Evolutionary conservation across 345 rosid genomes (phyloP), one percentile per base, ranked within the genome.

Genomic region (Eutrema japonicum): DNA sequence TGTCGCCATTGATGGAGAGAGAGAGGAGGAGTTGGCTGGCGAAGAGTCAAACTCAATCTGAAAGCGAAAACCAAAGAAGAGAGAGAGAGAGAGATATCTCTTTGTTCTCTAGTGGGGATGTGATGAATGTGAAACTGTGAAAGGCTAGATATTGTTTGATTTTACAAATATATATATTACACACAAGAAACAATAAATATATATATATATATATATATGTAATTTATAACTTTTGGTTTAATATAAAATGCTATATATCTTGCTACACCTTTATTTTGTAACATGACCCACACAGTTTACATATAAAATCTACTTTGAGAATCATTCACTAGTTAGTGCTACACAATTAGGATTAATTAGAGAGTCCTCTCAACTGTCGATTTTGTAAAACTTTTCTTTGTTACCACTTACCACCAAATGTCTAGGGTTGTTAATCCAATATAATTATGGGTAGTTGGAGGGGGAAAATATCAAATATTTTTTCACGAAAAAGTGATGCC

Each of bases 1-100:
- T 50, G 72, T 72, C 86, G 57, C 81, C 82, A 79, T 79, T 76
- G 82, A 84, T 71, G 35, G 73, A 73, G 79, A 78, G 63, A 64
- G 62, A 77, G 86, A 32, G 78, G 69, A 83, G 86, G 77, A 79
- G 88, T 84, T 88, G 88, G 93, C 85, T 82, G 97, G 92, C 92
- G 75, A 82, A 81, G 84, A 92, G 96, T 89, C 97, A 85, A 87
- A 85, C 85, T 89, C 96, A 86, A 85, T 86, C 43, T 75, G 86
- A 82, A 72, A 74, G 61, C 6, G 81, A 82, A 32, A 64, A 76
- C 59, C 80, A 74, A 55, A 68, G 66, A 62, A 69, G 65, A 10
- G 32, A 9, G 54, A 49, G 30, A 50, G 12, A 49, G 30, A 49
- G 30, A 49, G 53, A 49, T 7, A 26, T 0, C 0, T 10, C 7